Base-by-base conservation (phyloP, 805 yeast species). In the Kazachstania taianensis region DNA sequence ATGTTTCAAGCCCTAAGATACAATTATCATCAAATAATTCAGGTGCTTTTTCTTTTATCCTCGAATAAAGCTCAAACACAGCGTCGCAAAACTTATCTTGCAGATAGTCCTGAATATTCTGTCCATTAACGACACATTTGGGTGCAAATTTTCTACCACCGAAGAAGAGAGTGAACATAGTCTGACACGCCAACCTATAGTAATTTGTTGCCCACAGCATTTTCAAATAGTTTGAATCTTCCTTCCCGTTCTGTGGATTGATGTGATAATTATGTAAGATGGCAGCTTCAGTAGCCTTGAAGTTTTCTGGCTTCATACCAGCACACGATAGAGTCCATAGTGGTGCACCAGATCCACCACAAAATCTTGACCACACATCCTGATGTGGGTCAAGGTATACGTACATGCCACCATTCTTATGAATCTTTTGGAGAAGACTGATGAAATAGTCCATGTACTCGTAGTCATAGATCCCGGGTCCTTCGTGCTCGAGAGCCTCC, bases 191-290 rank as follows among this genome's bases (percentile, higher is more conserved):
- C 40, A 85, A 62, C 24, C 92, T 67, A 41, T 66, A 72, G 52
- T 86, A 85, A 57, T 87, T 87, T 1, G 96, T 76, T 0, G 94
- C 76, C 96, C 96, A 87, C 23, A 86, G 65, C 96, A 87, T 87
- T 48, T 82, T 81, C 5, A 86, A 85, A 53, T 72, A 81, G 20
- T 29, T 28, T 12, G 38, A 46, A n/a, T n/a, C 17, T 6, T 74
- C 72, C 30, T 65, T 56, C n/a, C 57, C 65, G 2, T 59, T 50
- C 19, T 57, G 59, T 2, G 59, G 53, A 35, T 59, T 57, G 5
- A 53, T 50, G 52, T 65, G 67, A 13, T 61, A 53, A 46, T 81
- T 77, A 53, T 87, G 95, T 15, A 85, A 53, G 23, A 83, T 56
- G 0, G 96, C 89, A 1, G 95, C 94, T 40, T 81, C 83, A 4